These are phyloP conservation scores for Trichothecium sympodiale DNA, from an alignment of 2,329 filamentous ascomycete species.

Conservation along the genomic window DNA sequence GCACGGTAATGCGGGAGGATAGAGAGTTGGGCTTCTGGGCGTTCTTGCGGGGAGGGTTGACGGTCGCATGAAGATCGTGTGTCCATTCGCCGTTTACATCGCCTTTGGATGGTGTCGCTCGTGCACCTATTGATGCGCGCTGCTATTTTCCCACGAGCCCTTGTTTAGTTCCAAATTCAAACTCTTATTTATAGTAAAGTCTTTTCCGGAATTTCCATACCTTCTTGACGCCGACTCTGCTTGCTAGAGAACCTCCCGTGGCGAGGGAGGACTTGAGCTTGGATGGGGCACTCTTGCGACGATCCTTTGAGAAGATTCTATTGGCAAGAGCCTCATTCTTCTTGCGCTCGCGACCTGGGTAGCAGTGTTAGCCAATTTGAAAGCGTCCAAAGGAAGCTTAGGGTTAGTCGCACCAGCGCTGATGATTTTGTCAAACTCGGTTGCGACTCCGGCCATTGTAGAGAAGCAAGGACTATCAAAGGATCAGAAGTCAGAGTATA, in stretches of 20 bases:
- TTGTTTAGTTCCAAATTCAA: too few relatives aligned
- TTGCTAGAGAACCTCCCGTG: slow-evolving; percentile 49
- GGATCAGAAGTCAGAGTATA: too few relatives aligned
- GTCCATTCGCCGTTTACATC: slow-evolving; percentile 60
- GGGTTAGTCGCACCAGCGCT: slow-evolving; percentile 5
- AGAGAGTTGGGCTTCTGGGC: slow-evolving; percentile 24
- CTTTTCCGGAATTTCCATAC: too few relatives aligned
- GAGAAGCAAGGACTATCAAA: too few relatives aligned
- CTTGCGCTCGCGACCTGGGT: slow-evolving; percentile 53
- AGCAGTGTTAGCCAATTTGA: slow-evolving; percentile 4
- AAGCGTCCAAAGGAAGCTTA: too few relatives aligned
- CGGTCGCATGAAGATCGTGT: slow-evolving; percentile 52
- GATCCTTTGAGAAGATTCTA: slow-evolving; percentile 54
- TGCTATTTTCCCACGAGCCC: slow-evolving; percentile 11
- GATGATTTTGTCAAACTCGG: slow-evolving; percentile 10
- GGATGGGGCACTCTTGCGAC: slow-evolving; percentile 44
- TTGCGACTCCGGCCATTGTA: slow-evolving; percentile 7
- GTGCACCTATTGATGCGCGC: slow-evolving; percentile 13
- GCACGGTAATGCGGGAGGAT: slow-evolving; percentile 32
- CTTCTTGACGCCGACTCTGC: slow-evolving; percentile 65
- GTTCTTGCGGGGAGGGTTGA: slow-evolving; percentile 18
- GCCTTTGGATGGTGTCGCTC: slow-evolving; percentile 26
- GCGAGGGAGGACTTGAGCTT: slow-evolving; percentile 29
- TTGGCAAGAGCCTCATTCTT: slow-evolving; percentile 62
- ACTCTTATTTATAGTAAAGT: too few relatives aligned